Evolutionary conservation across 2,329 filamentous ascomycete species (phyloP), one percentile per base, ranked within the genome.

Genomic region (Colletotrichum graminicola): DNA sequence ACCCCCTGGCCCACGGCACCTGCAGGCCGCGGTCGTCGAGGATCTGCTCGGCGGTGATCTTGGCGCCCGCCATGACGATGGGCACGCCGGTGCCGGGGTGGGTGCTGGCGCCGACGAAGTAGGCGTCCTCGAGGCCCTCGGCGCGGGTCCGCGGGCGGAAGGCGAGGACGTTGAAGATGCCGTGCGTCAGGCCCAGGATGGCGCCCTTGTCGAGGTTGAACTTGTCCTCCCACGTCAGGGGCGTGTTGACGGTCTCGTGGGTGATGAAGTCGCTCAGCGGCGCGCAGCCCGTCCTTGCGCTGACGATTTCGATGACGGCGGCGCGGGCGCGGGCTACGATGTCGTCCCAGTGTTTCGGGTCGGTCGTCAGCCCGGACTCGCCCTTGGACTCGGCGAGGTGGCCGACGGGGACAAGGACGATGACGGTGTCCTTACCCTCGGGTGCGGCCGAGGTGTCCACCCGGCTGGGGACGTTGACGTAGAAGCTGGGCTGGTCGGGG

Each of bases 51-150:
- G 81, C 75, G 14, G 83, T 84, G 67, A 94, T 85, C 78, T 90
- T 92, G 11, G 90, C 89, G 0, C 92, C 92, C 0, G 91, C 91
- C 12, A 94, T 81, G 34, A 91, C 90, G 67, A 94, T 92, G 3
- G 92, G 92, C 26, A 94, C 92, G 0, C 92, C 92, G 0, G 92
- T 94, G 1, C 92, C 92, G 0, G 92, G 92, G 81, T 94, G 92
- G 26, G 92, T 92, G 76, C 89, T 92, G 1, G 92, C 92, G 43
- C 92, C 92, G 0, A 94, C 92, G 76, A 94, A 94, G 77, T 93
- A 93, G 32, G 90, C 79, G 3, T 83, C 82, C 16, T 81, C 74
- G 23, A 91, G 81, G 6, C 82, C 84, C 5, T 81, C 75, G 41
- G 91, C 83, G 73, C 83, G 82, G 0, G 89, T 92, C 51, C 84